A percentile compares a stretch with the other conserved stretches of the same genome.
Conservation (phyloP, 306 rosid species). For the Canavalia ensiformis region DNA sequence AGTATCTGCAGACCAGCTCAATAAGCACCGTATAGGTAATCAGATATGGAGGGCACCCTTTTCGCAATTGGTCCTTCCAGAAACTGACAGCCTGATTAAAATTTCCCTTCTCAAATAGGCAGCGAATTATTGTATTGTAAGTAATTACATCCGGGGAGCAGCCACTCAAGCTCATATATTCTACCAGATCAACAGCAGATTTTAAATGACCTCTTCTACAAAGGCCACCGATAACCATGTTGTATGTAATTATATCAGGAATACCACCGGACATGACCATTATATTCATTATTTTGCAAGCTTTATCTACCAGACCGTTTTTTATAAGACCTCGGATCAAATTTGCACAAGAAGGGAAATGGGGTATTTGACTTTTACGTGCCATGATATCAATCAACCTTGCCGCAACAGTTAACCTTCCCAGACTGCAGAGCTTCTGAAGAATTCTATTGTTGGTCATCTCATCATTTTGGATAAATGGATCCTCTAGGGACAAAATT, state of each 20-base stretch:
- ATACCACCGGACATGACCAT: slow-evolving; percentile 87
- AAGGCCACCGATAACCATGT: slow-evolving; percentile 75
- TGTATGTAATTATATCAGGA: slow-evolving; percentile 82
- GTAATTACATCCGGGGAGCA: slow-evolving; percentile 88
- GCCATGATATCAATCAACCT: slow-evolving; percentile 82
- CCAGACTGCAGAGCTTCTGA: slow-evolving; percentile 65
- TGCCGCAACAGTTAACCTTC: slow-evolving; percentile 68
- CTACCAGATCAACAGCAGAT: slow-evolving; percentile 72
- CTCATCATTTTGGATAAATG: slow-evolving; percentile 66
- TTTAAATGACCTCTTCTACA: slow-evolving; percentile 69
- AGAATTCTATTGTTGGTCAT: slow-evolving; percentile 70
- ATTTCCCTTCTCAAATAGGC: slow-evolving; percentile 64
- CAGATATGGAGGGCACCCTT: slow-evolving; percentile 88
- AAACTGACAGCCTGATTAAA: slow-evolving; percentile 71
- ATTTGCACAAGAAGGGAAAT: slow-evolving; percentile 74
- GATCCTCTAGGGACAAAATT: slow-evolving; percentile 54
- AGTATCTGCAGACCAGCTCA: slow-evolving; percentile 76
- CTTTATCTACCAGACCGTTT: slow-evolving; percentile 59
- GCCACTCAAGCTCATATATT: slow-evolving; percentile 85
- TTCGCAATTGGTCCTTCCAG: slow-evolving; percentile 85
- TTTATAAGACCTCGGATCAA: slow-evolving; percentile 77
- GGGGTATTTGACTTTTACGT: slow-evolving; percentile 77
- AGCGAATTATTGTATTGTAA: slow-evolving; percentile 77
- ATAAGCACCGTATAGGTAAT: slow-evolving; percentile 80
- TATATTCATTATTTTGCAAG: slow-evolving; percentile 63